phyloP scores from a whole-genome alignment of 2,329 filamentous ascomycete species.

The Delphinella strobiligena region DNA sequence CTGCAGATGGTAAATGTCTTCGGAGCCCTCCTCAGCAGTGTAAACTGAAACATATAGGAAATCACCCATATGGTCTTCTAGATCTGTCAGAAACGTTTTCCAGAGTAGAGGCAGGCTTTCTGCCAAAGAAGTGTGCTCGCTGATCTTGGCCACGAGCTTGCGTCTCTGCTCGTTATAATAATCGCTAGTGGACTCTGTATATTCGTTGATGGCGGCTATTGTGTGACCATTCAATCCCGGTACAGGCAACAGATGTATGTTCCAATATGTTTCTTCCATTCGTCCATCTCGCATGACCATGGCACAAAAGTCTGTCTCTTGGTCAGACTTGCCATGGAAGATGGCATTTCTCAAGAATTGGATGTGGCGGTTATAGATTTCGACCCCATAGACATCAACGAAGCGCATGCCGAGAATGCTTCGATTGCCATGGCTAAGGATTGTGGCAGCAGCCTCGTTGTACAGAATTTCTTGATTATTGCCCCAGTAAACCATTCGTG shows the following conservation, averaged over 20 bases:
- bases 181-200: constrained; percentile 7
- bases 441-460: constrained; percentile 22
- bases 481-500: constrained; percentile 19
- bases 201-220: constrained; percentile 9
- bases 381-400: constrained; percentile 7
- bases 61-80: constrained; percentile 7
- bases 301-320: constrained; percentile 2
- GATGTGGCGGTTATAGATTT: constrained; percentile 4
- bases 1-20: constrained; percentile 6
- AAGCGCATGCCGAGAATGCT: constrained; percentile 10
- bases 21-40: constrained; percentile 7
- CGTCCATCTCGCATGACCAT: constrained; percentile 12
- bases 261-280: constrained; percentile 19
- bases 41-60: constrained; percentile 10
- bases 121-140: constrained; percentile 3
- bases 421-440: constrained; percentile 19
- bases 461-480: constrained; percentile 22
- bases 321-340: not conserved
- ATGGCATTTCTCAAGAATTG: constrained; percentile 3
- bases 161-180: constrained; percentile 8
- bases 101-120: constrained; percentile 9
- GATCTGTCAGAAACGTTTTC: constrained; percentile 6
- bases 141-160: constrained; percentile 7
- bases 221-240: constrained; percentile 10
- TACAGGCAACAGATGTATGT: constrained; percentile 17